Evolutionary conservation across 2,329 filamentous ascomycete genomes (phyloP).

Genomic region (Cladorrhinum sp.): DNA sequence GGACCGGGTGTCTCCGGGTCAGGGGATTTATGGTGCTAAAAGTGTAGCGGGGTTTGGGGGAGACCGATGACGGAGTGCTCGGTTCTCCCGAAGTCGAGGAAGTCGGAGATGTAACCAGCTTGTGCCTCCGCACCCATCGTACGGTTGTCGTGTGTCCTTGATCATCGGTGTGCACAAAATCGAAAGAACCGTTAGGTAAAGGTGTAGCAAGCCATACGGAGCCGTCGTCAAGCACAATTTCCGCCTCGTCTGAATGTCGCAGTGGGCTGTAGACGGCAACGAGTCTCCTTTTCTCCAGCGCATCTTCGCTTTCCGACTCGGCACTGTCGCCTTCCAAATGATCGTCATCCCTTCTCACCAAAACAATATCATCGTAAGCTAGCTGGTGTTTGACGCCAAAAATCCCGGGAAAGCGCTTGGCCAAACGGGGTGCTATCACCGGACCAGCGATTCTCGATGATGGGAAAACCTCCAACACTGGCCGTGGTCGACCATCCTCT

Average conservation of each 20-base stretch:
- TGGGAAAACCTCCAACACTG: slow-evolving; percentile 71
- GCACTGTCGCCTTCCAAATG: slow-evolving; percentile 34
- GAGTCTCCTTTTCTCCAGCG: slow-evolving; percentile 45
- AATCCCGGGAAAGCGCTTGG: slow-evolving; percentile 60
- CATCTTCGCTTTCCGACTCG: slow-evolving; percentile 42
- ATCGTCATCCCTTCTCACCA: slow-evolving; percentile 70
- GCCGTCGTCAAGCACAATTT: slow-evolving; percentile 66
- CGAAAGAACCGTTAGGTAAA: slow-evolving; percentile 57
- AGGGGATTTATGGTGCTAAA: slow-evolving; percentile 74
- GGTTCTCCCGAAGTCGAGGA: slow-evolving; percentile 8
- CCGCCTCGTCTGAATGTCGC: slow-evolving; percentile 52
- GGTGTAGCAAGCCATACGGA: slow-evolving; percentile 55
- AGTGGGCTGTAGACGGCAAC: slow-evolving; percentile 67
- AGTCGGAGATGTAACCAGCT: slow-evolving; percentile 5
- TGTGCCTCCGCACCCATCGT: slow-evolving; percentile 62
- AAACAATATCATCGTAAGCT: slow-evolving; percentile 65
- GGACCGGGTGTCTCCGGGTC: slow-evolving; percentile 68
- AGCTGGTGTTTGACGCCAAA: slow-evolving; percentile 63
- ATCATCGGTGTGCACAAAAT: slow-evolving; percentile 60
- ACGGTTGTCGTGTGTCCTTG: slow-evolving; percentile 58
- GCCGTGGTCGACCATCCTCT: slow-evolving; percentile 58
- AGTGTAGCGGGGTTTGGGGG: slow-evolving; percentile 48
- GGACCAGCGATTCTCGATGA: slow-evolving; percentile 56
- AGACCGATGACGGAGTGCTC: slow-evolving; percentile 26
- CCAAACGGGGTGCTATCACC: slow-evolving; percentile 56